A percentile compares a stretch with the other conserved stretches of the same genome.
phyloP scores from a whole-genome alignment of 2,329 filamentous ascomycete genomes.

The Colletotrichum cereale region DNA sequence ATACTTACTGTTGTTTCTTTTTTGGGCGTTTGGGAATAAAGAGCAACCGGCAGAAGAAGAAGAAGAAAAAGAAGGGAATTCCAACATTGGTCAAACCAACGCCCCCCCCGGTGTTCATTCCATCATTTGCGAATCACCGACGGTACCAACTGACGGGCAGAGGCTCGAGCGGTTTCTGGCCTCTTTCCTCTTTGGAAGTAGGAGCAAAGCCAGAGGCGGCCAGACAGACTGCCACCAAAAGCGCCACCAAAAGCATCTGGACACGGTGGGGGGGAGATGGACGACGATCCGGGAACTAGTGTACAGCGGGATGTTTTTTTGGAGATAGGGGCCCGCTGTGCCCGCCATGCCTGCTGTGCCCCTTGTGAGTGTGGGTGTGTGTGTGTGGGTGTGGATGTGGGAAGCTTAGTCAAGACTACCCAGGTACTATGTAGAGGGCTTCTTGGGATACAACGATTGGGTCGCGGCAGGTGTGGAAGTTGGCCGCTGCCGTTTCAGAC shows the following conservation, averaged over 20 bases:
- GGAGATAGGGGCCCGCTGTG: neutral
- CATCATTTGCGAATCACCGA: neutral
- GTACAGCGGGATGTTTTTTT: neutral
- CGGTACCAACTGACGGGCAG: neutral
- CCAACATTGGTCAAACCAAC: constrained; percentile 15
- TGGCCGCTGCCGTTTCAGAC: constrained; percentile 21
- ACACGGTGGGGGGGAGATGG: constrained; percentile 8
- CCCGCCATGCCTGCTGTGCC: too few species aligned
- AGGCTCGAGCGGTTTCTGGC: constrained; percentile 6
- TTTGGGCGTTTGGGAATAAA: constrained; percentile 7
- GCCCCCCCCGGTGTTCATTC: neutral
- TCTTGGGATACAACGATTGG: constrained; percentile 7
- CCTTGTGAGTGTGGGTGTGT: too few species aligned
- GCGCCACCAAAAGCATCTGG: neutral
- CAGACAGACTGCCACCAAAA: neutral
- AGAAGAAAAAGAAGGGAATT: constrained; percentile 4
- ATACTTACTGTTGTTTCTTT: neutral
- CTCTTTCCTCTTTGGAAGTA: neutral
- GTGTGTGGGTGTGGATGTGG: neutral
- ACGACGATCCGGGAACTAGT: constrained; percentile 37
- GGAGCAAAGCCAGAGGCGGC: neutral
- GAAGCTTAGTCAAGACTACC: neutral
- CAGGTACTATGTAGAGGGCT: too few species aligned
- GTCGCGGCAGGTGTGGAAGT: neutral
- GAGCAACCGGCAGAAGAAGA: too few species aligned